Percentiles rank a stretch among this genome's conserved stretches.
Evolutionary conservation across 257 asterid genomes (phyloP).

Genomic region (Penstemon barbatus): DNA sequence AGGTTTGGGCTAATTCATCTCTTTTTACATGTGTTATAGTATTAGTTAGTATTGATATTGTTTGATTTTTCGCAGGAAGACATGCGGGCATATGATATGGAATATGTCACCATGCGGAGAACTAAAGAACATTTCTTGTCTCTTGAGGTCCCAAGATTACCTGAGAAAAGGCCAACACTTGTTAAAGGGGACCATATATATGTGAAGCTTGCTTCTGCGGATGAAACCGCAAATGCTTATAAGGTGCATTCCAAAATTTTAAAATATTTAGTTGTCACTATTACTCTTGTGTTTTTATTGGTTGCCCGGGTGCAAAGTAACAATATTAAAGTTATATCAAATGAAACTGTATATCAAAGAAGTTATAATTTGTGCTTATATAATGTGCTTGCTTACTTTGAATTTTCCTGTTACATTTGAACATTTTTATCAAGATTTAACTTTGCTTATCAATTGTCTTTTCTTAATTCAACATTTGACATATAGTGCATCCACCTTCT

Average conservation of each 20-base stretch:
- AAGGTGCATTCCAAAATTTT: constrained; percentile 64
- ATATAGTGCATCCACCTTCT: too few relatives aligned
- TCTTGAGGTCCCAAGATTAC: constrained; percentile 93
- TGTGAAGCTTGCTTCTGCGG: constrained; percentile 50
- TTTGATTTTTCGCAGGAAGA: constrained; percentile 57
- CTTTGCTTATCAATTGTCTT: too few relatives aligned
- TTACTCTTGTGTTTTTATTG: too few relatives aligned
- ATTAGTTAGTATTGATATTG: constrained; percentile 14
- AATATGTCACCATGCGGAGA: constrained; percentile 52
- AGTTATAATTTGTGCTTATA: too few relatives aligned
- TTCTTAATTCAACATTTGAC: too few relatives aligned
- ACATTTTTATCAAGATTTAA: too few relatives aligned
- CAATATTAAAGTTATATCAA: too few relatives aligned
- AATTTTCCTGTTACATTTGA: too few relatives aligned
- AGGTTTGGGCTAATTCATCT: constrained; percentile 47
- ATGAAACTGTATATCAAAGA: too few relatives aligned
- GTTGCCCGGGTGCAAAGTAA: too few relatives aligned
- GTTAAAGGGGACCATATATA: constrained; percentile 66
- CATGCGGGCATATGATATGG: constrained; percentile 84
- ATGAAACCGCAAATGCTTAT: constrained; percentile 38
- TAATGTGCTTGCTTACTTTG: too few relatives aligned
- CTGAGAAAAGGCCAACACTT: constrained; percentile 96
- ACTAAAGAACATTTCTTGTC: constrained; percentile 48
- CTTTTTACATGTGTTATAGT: neutral
- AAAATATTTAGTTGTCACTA: too few relatives aligned